Percentiles rank a stretch among this genome's conserved stretches.
Evolutionary conservation across 306 rosid genomes (phyloP).

Genomic region (Vigna radiata): DNA sequence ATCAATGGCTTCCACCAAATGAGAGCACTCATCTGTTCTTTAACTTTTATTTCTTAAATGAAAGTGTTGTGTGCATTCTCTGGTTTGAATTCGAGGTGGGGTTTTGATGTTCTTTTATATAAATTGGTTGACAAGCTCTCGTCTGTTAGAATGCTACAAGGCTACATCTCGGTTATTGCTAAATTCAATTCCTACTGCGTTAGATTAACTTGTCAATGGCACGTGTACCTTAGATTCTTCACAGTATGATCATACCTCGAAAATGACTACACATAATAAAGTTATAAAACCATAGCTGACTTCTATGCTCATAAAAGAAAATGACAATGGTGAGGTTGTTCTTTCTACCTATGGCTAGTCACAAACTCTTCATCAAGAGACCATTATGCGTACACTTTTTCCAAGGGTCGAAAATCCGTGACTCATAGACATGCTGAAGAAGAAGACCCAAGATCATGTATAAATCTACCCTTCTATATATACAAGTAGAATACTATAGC

Average conservation of each 20-base stretch:
- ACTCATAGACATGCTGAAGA: background rate
- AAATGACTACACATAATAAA: constrained; percentile 10
- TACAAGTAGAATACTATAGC: background rate
- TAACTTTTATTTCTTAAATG: constrained; percentile 1
- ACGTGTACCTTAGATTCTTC: constrained; percentile 48
- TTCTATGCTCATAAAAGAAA: constrained; percentile 35
- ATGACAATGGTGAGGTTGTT: constrained; percentile 25
- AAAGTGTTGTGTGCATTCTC: constrained; percentile 6
- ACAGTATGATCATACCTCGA: constrained; percentile 37
- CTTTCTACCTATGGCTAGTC: constrained; percentile 18
- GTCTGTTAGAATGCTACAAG: constrained; percentile 31
- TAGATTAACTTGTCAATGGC: constrained; percentile 41
- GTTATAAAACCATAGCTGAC: constrained; percentile 27
- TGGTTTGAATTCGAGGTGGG: background rate
- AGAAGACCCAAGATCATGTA: background rate
- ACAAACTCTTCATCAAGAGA: constrained; percentile 33
- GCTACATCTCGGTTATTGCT: constrained; percentile 15
- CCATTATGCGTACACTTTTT: constrained; percentile 32
- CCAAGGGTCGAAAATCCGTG: constrained; percentile 33
- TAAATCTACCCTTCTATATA: background rate
- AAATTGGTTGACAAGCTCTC: constrained; percentile 35
- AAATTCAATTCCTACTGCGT: constrained; percentile 13
- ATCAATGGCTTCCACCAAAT: constrained; percentile 28
- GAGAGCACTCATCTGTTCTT: background rate
- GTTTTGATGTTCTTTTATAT: background rate